Conservation (phyloP, 257 asterid genomes). For the Scutellaria baicalensis region DNA sequence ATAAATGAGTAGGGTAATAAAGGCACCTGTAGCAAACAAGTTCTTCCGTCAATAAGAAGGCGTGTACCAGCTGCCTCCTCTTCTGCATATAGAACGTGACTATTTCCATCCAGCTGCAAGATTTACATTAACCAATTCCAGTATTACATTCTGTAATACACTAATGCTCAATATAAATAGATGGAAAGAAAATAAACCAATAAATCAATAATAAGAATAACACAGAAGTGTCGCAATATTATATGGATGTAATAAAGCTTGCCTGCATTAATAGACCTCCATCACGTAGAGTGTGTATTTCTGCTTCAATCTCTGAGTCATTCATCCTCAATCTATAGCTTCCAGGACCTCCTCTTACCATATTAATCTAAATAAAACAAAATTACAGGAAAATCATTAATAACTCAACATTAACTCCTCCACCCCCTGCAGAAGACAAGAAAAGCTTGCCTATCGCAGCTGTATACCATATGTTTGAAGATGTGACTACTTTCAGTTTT, state of each 20-base stretch:
- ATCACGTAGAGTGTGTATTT: constrained; percentile 96
- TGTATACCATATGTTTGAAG: neutral
- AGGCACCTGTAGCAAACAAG: constrained; percentile 96
- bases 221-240: constrained; percentile 3
- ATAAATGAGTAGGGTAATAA: constrained; percentile 13
- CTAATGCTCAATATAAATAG: neutral
- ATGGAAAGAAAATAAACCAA: constrained; percentile 4
- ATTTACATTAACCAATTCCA: constrained; percentile 20
- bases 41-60: constrained; percentile 96
- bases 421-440: neutral
- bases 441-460: neutral
- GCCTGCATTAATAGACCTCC: constrained; percentile 99
- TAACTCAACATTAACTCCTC: neutral
- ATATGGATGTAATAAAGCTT: constrained; percentile 16
- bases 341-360: constrained; percentile 91
- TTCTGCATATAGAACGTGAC: constrained; percentile 94
- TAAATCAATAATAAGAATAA: constrained; percentile 7
- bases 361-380: constrained; percentile 39
- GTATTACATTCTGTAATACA: neutral
- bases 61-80: constrained; percentile 99
- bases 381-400: neutral
- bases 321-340: constrained; percentile 84
- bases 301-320: constrained; percentile 85
- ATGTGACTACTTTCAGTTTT: constrained; percentile 2
- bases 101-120: constrained; percentile 86